Percentiles rank a stretch among this genome's conserved stretches.
Conservation (phyloP, 352 stramenopile species). For the Globisporangium splendens region DNA sequence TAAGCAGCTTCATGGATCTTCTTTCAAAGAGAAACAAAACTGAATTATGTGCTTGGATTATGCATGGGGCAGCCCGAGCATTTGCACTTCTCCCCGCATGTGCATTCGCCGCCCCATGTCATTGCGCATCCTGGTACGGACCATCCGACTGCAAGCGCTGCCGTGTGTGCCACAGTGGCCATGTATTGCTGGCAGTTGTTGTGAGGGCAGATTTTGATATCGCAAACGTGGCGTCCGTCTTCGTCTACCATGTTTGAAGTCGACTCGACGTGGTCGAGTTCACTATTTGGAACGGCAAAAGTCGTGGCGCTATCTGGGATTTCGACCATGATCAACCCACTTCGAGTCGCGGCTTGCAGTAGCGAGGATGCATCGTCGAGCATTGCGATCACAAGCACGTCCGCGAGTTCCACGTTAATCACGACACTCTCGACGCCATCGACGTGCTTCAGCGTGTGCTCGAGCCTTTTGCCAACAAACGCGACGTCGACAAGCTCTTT, state of each 20-base stretch:
- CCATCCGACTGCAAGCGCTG: slow-evolving; percentile 74
- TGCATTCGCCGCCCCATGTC: slow-evolving; percentile 74
- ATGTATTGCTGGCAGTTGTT: slow-evolving; percentile 76
- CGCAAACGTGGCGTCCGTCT: slow-evolving; percentile 44
- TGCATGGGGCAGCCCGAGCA: slow-evolving; percentile 74
- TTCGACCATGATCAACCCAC: slow-evolving; percentile 54
- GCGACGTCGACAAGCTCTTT: slow-evolving; percentile 5
- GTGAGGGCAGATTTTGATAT: slow-evolving; percentile 54
- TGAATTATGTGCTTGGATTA: slow-evolving; percentile 37
- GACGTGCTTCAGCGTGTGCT: slow-evolving; percentile 25
- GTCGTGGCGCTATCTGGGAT: slow-evolving; percentile 23
- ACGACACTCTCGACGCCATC: slow-evolving; percentile 71
- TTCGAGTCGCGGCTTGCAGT: slow-evolving; percentile 29
- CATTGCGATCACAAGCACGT: slow-evolving; percentile 60
- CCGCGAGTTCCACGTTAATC: slow-evolving; percentile 44
- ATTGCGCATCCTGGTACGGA: slow-evolving; percentile 77
- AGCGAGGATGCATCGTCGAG: slow-evolving; percentile 32
- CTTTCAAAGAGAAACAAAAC: too few relatives aligned
- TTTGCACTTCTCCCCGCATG: slow-evolving; percentile 73
- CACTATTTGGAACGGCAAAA: neutral
- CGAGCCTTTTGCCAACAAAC: slow-evolving; percentile 15
- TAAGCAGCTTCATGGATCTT: too few relatives aligned
- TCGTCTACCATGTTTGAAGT: slow-evolving; percentile 10
- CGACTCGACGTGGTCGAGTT: neutral
- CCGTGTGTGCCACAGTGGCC: slow-evolving; percentile 72